Evolutionary conservation across 495 filamentous ascomycete genomes (phyloP).

Genomic region (Monascus purpureus): DNA sequence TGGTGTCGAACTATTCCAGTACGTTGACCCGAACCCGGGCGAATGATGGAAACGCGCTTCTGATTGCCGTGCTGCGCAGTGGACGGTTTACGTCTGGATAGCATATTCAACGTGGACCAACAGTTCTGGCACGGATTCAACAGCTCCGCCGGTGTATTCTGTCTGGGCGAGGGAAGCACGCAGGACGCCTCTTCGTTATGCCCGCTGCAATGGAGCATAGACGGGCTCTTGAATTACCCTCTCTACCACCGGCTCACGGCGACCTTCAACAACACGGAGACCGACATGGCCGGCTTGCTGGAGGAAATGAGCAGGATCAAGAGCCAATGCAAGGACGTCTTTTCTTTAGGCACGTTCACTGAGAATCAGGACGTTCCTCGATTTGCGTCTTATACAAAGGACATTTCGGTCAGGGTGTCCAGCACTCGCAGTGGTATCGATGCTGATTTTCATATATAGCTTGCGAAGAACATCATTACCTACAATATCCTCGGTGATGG

Average conservation of each 20-base stretch:
- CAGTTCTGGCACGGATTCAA: constrained; percentile 47
- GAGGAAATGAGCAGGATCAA: constrained; percentile 32
- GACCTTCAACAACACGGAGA: constrained; percentile 34
- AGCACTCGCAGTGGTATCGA: too few relatives aligned
- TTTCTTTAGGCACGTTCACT: constrained; percentile 47
- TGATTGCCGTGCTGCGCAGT: too few relatives aligned
- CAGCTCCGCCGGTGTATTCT: constrained; percentile 46
- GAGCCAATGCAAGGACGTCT: constrained; percentile 34
- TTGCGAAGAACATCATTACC: constrained; percentile 51
- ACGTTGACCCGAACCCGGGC: too few relatives aligned
- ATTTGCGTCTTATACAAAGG: constrained; percentile 33
- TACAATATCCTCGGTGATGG: constrained; percentile 51
- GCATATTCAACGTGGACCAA: constrained; percentile 49
- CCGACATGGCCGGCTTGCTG: constrained; percentile 35
- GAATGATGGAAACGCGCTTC: too few relatives aligned
- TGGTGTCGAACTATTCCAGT: constrained; percentile 47
- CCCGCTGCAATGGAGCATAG: constrained; percentile 39
- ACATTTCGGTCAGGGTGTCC: constrained; percentile 21
- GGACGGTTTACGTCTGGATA: constrained; percentile 61
- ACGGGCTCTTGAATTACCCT: constrained; percentile 49
- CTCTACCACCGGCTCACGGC: constrained; percentile 43
- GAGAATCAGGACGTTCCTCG: constrained; percentile 59
- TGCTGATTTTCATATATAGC: too few relatives aligned
- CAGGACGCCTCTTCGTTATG: constrained; percentile 43
- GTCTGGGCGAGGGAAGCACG: constrained; percentile 48